phyloP scores from a whole-genome alignment of 1,284 basidiomycete genomes.

The Ceratorhiza oryzae-sativae region DNA sequence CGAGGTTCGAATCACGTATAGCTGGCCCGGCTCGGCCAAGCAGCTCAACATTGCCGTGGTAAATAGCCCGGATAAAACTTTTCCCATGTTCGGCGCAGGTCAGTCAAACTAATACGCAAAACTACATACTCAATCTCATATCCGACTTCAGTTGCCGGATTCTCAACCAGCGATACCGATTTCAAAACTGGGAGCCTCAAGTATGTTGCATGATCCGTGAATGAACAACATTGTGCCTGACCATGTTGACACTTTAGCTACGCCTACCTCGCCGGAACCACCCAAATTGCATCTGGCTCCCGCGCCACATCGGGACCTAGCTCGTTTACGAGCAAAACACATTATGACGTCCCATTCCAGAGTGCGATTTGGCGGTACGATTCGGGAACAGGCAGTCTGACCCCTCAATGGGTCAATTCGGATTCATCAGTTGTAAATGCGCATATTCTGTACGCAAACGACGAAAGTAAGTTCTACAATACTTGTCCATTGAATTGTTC shows the following conservation, averaged over 20 bases:
- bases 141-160: neutral
- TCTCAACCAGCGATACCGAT: slow-evolving; percentile 1
- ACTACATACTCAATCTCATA: neutral
- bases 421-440: neutral
- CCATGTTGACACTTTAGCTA: neutral
- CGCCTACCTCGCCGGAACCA: neutral
- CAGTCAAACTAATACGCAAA: neutral
- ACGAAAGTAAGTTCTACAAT: neutral
- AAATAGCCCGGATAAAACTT: neutral
- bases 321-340: neutral
- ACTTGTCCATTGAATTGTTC: neutral
- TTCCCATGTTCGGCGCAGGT: slow-evolving; percentile 15
- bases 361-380: slow-evolving; percentile 27
- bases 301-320: neutral
- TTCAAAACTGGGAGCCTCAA: neutral
- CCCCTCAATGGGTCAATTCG: slow-evolving; percentile 17
- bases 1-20: neutral
- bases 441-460: neutral
- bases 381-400: neutral
- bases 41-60: neutral
- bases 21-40: neutral
- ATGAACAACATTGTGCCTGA: neutral
- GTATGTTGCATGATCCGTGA: neutral
- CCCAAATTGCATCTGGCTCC: neutral
- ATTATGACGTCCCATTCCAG: neutral